These are phyloP conservation scores for Ceratobasidium sp. DNA, from an alignment of 1,284 basidiomycete species.

Conservation along the genomic window DNA sequence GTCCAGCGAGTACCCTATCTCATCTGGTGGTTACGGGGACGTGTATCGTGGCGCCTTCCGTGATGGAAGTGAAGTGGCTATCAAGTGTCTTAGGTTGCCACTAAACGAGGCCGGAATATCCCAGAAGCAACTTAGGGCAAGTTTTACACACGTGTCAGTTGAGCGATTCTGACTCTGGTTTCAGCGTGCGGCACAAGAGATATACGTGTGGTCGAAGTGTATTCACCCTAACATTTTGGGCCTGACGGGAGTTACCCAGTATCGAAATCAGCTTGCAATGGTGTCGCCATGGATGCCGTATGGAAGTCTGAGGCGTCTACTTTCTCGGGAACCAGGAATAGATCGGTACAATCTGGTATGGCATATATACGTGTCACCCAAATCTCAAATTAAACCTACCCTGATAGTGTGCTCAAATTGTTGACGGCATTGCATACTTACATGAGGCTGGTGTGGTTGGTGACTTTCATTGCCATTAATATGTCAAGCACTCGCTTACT, in stretches of 20 bases:
- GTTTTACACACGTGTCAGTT: too few species aligned
- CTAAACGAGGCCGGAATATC: background rate
- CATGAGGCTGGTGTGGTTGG: background rate
- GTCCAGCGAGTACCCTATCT: background rate
- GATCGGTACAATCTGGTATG: background rate
- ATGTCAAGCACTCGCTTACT: background rate
- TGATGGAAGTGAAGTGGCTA: background rate
- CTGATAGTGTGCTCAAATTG: conserved; percentile 10
- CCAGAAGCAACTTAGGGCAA: background rate
- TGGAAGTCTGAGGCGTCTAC: background rate
- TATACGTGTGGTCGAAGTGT: conserved; percentile 22
- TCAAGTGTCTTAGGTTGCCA: conserved; percentile 4
- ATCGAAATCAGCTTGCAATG: conserved; percentile 17
- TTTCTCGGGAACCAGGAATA: background rate
- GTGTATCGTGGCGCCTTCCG: background rate
- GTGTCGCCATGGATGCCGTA: conserved; percentile 22
- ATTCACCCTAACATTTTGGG: conserved; percentile 11
- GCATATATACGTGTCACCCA: background rate
- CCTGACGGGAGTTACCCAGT: conserved; percentile 1
- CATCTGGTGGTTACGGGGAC: conserved; percentile 2
- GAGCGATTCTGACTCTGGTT: background rate
- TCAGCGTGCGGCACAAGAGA: conserved; percentile 25
- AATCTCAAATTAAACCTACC: too few species aligned
- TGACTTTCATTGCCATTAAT: background rate
- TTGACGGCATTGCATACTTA: conserved; percentile 5